Evolutionary conservation across 2,329 filamentous ascomycete species (phyloP).

Genomic region (Fusarium solani-melongenae): DNA sequence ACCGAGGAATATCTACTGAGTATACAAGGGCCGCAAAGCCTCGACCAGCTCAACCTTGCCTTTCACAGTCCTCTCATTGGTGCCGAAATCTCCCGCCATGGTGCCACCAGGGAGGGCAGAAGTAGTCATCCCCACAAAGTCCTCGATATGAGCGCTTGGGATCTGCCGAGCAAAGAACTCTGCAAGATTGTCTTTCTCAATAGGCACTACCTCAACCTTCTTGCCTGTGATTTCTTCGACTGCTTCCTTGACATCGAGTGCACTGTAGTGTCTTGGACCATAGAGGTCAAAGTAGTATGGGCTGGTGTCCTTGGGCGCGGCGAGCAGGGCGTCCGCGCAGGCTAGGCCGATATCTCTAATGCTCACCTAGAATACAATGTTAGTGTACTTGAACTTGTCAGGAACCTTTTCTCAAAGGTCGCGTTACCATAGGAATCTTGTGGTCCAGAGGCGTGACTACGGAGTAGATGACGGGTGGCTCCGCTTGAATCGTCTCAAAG

Average conservation of each 20-base stretch:
- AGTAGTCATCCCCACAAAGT: constrained; percentile 44
- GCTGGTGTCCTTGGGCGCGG: background rate
- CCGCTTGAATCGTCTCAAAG: constrained; percentile 32
- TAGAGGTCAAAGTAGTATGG: constrained; percentile 37
- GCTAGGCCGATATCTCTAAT: constrained; percentile 42
- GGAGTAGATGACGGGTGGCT: constrained; percentile 42
- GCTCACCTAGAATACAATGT: constrained; percentile 33
- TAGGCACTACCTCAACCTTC: constrained; percentile 24
- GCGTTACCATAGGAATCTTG: constrained; percentile 47
- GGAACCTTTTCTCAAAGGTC: rapidly evolving
- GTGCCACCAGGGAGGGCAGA: constrained; percentile 43
- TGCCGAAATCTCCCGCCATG: constrained; percentile 36
- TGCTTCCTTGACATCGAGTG: constrained; percentile 41
- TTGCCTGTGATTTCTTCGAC: constrained; percentile 42
- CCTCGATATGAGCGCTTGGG: constrained; percentile 30
- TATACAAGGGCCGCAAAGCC: constrained; percentile 9
- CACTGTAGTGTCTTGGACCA: constrained; percentile 44
- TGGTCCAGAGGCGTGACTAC: constrained; percentile 43
- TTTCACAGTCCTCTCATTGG: constrained; percentile 33
- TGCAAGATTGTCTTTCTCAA: constrained; percentile 38
- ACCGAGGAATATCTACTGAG: background rate
- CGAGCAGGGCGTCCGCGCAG: constrained; percentile 38
- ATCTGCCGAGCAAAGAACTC: constrained; percentile 36
- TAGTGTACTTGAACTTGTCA: background rate
- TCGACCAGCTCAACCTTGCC: constrained; percentile 41